A percentile compares a stretch with the other conserved stretches of the same genome.
These are phyloP conservation scores for Marchantia polymorpha DNA, from an alignment of 225 moss, liverwort and hornwort species.

Conservation along the genomic window DNA sequence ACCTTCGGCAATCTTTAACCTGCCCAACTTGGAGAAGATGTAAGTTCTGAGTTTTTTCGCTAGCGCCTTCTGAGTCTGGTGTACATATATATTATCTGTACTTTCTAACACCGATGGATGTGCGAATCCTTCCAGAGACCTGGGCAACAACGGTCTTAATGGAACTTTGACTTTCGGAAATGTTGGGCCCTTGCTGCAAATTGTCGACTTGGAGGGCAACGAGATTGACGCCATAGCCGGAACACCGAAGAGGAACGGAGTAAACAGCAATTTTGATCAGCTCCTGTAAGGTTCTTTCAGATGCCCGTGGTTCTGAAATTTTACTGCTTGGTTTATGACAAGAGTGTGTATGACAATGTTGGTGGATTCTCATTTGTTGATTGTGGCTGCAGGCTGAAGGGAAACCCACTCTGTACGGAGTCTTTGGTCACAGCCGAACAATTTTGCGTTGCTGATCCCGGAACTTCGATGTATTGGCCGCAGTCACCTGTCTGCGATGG, in stretches of 20 bases:
- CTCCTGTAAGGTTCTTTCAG: slow-evolving; percentile 15
- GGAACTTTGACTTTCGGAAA: slow-evolving; percentile 14
- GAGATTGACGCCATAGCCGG: not conserved
- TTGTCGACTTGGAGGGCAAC: slow-evolving; percentile 29
- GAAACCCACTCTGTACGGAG: slow-evolving; percentile 29
- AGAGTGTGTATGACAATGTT: not conserved
- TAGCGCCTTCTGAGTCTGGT: not conserved
- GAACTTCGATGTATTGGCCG: not conserved
- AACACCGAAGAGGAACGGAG: not conserved
- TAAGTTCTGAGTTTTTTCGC: not conserved
- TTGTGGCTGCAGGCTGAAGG: slow-evolving; percentile 32
- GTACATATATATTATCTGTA: not conserved
- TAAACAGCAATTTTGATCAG: not conserved
- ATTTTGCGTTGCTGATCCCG: not conserved
- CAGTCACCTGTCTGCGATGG: not conserved
- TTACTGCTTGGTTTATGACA: not conserved
- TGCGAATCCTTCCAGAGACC: slow-evolving; percentile 21
- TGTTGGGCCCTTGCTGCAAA: not conserved
- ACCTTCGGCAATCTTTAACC: not conserved
- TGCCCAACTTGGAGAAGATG: slow-evolving; percentile 1
- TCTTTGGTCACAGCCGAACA: rapidly evolving
- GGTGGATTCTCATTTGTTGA: not conserved
- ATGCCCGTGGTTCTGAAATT: not conserved
- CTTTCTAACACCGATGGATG: not conserved
- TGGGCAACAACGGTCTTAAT: slow-evolving; percentile 23